Base-by-base conservation (phyloP, 345 rosid genomes). In the Clausena lansium region DNA sequence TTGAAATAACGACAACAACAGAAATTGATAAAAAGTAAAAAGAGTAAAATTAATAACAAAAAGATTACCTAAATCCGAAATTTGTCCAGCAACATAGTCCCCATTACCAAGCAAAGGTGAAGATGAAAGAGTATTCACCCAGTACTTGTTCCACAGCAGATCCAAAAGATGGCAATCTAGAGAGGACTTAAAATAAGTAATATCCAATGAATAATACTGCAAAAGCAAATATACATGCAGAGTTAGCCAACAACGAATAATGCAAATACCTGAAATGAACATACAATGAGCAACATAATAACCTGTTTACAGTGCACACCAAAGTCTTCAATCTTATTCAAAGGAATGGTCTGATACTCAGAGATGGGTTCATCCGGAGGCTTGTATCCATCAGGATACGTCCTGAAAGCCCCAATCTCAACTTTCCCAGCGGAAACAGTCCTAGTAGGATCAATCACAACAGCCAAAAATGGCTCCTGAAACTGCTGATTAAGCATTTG, bases 361-460 rank as follows among this genome's bases (percentile, higher is more conserved):
- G 95, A 89, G 67, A 89, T 91, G 67, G 92, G 92, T 50, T 89
- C 95, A 87, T 93, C 92, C 1, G 86, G 87, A 70, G 97, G 95
- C 80, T 89, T 93, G 81, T 93, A 89, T 69, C 97, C 97, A 30
- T 97, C 95, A 1, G 98, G 98, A 75, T 97, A 94, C n/a, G 99
- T 94, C 84, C 98, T 89, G 81, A 94, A 94, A 25, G 99, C 98
- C 76, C 98, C 99, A 72, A 97, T 97, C 90, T 97, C 99, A 71
- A 97, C 99, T 88, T 97, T 97, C 70, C 99, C 99, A 83, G 99
- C 99, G 6, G 99, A 94, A 65, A 94, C 98, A 78, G 99, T 97
- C 89, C 99, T 93, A 14, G 98, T 97, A 10, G 99, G 99, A 83
- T 97, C 98, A 55, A 97, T 94, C 57, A 97, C 99, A 67, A 97